Percentiles rank a stretch among this genome's conserved stretches.
These are phyloP conservation scores for Paramecium octaurelia DNA, from an alignment of 73 alveolate genomes.

Conservation along the genomic window DNA sequence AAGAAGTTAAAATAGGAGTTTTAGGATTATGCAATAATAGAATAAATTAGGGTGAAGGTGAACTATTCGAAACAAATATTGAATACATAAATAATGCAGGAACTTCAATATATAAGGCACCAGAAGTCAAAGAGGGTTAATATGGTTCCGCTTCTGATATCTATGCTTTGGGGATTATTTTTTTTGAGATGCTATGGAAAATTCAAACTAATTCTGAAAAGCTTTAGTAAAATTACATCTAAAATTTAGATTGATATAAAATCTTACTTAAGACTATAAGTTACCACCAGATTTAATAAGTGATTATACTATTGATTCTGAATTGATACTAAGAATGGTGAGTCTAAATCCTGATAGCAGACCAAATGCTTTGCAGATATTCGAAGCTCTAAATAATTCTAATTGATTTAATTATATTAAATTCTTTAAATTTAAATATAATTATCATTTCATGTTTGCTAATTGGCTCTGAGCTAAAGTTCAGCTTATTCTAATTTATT, in stretches of 20 bases:
- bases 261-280: neutral
- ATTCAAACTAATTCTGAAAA: neutral
- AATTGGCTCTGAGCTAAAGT: too few species aligned
- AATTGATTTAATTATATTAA: neutral
- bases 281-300: neutral
- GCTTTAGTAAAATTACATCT: neutral
- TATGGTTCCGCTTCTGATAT: neutral
- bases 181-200: neutral
- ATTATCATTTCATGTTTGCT: too few species aligned
- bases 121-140: neutral
- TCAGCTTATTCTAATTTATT: neutral
- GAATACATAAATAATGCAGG: neutral
- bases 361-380: neutral
- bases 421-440: neutral
- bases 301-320: neutral
- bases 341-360: neutral
- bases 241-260: neutral
- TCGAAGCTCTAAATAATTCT: neutral
- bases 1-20: conserved; percentile 41
- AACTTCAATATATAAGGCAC: conserved; percentile 37
- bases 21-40: neutral
- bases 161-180: neutral
- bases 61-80: neutral
- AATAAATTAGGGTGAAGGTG: neutral
- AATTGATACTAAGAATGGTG: neutral